Evolutionary conservation across 306 rosid species (phyloP).

Genomic region (Chamaecrista fasciculata): DNA sequence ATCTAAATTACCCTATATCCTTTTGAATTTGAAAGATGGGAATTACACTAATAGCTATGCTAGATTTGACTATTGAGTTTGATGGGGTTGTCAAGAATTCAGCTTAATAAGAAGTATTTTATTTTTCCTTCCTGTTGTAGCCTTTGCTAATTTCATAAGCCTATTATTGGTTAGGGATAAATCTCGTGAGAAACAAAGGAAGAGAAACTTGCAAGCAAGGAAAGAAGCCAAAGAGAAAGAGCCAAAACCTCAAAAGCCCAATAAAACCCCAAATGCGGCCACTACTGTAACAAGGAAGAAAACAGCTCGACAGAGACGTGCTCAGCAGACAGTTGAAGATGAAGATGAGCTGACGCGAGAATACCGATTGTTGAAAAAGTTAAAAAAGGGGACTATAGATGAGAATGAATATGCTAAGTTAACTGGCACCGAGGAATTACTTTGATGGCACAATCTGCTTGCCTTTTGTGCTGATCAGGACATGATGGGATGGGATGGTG

Average conservation of each 20-base stretch:
- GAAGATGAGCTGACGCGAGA: slow-evolving; percentile 78
- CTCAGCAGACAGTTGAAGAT: slow-evolving; percentile 75
- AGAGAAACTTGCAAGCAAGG: slow-evolving; percentile 65
- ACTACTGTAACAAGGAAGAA: slow-evolving; percentile 57
- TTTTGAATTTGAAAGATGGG: slow-evolving; percentile 7
- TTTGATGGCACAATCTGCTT: slow-evolving; percentile 34
- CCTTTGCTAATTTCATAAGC: slow-evolving; percentile 22
- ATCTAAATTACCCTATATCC: not conserved
- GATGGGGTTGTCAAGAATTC: not conserved
- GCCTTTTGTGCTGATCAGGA: slow-evolving; percentile 26
- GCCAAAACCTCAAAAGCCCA: slow-evolving; percentile 48
- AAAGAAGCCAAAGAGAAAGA: slow-evolving; percentile 71
- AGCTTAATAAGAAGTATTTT: not conserved
- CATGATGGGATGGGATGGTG: slow-evolving; percentile 6
- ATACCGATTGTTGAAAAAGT: slow-evolving; percentile 79
- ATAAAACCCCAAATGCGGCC: slow-evolving; percentile 39
- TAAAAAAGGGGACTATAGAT: slow-evolving; percentile 76
- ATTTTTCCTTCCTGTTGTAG: too few relatives aligned
- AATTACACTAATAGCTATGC: not conserved
- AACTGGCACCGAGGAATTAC: slow-evolving; percentile 82
- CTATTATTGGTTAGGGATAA: too few relatives aligned
- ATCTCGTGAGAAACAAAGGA: slow-evolving; percentile 86
- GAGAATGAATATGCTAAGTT: slow-evolving; percentile 71
- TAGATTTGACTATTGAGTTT: not conserved
- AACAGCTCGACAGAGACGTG: slow-evolving; percentile 88